These are phyloP conservation scores for Fusarium sp. DNA, from an alignment of 2,329 filamentous ascomycete species.

Conservation along the genomic window DNA sequence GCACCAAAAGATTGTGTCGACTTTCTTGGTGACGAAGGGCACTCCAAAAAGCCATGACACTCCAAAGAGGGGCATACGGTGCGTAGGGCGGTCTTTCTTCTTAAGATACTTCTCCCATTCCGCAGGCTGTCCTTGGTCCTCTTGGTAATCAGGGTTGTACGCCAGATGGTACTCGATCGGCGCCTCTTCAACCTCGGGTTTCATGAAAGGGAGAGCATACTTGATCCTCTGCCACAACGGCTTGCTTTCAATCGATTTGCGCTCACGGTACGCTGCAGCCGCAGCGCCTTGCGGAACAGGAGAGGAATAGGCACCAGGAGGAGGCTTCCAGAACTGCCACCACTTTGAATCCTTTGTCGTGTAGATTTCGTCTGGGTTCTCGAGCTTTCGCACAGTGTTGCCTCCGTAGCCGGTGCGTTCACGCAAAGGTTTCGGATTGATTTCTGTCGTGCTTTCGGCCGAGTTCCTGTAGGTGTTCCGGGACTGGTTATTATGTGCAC, in stretches of 20 bases:
- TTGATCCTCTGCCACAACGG: slow-evolving; percentile 68
- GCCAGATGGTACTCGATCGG: slow-evolving; percentile 73
- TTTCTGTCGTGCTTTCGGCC: slow-evolving; percentile 55
- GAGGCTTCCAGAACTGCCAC: slow-evolving; percentile 78
- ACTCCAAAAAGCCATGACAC: slow-evolving; percentile 82
- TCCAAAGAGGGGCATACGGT: slow-evolving; percentile 77
- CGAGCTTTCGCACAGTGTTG: slow-evolving; percentile 69
- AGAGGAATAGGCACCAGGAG: slow-evolving; percentile 72
- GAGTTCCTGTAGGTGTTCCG: slow-evolving; percentile 58
- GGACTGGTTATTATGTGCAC: slow-evolving; percentile 54
- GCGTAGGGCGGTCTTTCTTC: slow-evolving; percentile 86
- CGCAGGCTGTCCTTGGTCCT: slow-evolving; percentile 74
- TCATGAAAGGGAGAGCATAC: slow-evolving; percentile 64
- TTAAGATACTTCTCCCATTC: slow-evolving; percentile 88
- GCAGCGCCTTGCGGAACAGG: slow-evolving; percentile 73
- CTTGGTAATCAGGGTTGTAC: slow-evolving; percentile 71
- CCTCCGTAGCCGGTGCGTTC: slow-evolving; percentile 41
- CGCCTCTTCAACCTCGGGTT: slow-evolving; percentile 58
- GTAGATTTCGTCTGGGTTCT: slow-evolving; percentile 66
- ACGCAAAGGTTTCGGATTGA: slow-evolving; percentile 23
- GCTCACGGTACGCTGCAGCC: slow-evolving; percentile 53
- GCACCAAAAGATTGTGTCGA: slow-evolving; percentile 95
- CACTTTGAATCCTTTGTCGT: slow-evolving; percentile 64
- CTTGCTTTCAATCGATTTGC: slow-evolving; percentile 59
- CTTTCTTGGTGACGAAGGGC: slow-evolving; percentile 88